A percentile compares a stretch with the other conserved stretches of the same genome.
phyloP scores from a whole-genome alignment of 2,329 filamentous ascomycete species.

The Paradendryphiella salina region DNA sequence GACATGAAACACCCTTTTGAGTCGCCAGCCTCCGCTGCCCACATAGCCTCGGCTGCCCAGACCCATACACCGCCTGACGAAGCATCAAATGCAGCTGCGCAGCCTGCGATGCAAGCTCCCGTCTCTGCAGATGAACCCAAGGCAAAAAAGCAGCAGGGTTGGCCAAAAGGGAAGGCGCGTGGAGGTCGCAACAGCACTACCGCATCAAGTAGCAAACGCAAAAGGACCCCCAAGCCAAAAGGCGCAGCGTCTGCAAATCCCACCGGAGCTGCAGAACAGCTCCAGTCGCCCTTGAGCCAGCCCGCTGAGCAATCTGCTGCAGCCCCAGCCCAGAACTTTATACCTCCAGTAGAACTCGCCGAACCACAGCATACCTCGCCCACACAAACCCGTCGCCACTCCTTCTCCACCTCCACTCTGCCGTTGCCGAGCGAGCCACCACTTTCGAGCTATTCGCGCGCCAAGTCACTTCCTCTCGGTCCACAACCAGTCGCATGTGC shows the following conservation, averaged over 20 bases:
- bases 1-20: constrained; percentile 23
- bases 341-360: constrained; percentile 9
- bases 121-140: constrained; percentile 33
- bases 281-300: constrained; percentile 42
- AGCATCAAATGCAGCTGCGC: constrained; percentile 12
- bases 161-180: constrained; percentile 54
- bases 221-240: constrained; percentile 45
- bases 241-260: constrained; percentile 20
- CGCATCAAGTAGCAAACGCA: constrained; percentile 44
- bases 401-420: constrained; percentile 28
- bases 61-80: constrained; percentile 50
- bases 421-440: constrained; percentile 8
- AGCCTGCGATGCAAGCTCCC: constrained; percentile 17
- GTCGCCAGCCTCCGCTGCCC: constrained; percentile 6
- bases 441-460: constrained; percentile 20
- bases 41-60: constrained; percentile 34
- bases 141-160: constrained; percentile 47
- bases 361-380: constrained; percentile 10
- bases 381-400: constrained; percentile 35
- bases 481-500: constrained; percentile 18
- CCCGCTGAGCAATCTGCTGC: constrained; percentile 30
- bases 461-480: constrained; percentile 41
- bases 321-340: constrained; percentile 8
- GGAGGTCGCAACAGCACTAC: constrained; percentile 43
- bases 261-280: constrained; percentile 31